phyloP scores from a whole-genome alignment of 257 asterid genomes.

The Nicotiana knightiana region DNA sequence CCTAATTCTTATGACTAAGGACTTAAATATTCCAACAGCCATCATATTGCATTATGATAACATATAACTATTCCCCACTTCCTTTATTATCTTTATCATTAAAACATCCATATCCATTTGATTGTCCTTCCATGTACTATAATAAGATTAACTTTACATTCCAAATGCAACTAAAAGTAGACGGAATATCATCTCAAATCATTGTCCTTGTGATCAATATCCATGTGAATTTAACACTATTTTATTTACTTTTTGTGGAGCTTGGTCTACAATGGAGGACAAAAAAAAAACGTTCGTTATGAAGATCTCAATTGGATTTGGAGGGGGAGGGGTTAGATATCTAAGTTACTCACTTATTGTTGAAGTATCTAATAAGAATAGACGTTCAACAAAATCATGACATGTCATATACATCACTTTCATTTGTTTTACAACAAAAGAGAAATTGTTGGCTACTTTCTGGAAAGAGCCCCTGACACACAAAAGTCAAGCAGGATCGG shows the following conservation, averaged over 20 bases:
- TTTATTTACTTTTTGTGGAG: neutral
- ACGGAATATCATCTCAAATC: neutral
- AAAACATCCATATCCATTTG: neutral
- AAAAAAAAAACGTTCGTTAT: no score
- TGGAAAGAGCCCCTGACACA: no score
- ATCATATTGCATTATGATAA: neutral
- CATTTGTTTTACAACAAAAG: no score
- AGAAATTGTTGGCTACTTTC: neutral
- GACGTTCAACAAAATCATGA: neutral
- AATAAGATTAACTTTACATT: neutral
- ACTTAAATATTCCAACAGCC: neutral
- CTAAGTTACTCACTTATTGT: neutral
- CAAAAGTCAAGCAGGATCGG: no score
- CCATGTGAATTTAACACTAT: neutral
- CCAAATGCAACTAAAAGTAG: constrained; percentile 10
- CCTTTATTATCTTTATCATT: neutral
- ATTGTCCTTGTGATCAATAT: neutral
- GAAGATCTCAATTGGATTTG: no score
- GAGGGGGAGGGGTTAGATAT: no score
- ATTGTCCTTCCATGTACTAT: neutral
- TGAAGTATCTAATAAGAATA: no score
- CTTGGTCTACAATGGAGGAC: no score
- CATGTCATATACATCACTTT: neutral
- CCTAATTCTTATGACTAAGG: neutral
- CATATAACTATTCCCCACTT: neutral